Conservation (phyloP, 176 grass and related monocot species). For the Carex scoparia region DNA sequence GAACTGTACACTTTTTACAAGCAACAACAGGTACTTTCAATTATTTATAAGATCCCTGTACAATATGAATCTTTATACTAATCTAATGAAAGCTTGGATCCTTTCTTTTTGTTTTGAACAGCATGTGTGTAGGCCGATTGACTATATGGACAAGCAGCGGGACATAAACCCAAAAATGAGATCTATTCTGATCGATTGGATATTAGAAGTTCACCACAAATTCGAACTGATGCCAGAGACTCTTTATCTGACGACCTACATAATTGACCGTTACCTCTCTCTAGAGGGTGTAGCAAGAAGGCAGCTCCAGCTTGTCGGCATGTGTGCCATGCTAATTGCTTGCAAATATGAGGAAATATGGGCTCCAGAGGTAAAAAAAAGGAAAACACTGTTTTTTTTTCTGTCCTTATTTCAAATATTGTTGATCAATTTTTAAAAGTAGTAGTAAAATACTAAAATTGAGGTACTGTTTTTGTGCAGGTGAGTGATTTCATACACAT, state of each 20-base stretch:
- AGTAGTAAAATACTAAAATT: background rate
- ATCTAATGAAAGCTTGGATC: background rate
- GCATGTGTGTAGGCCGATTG: constrained; percentile 38
- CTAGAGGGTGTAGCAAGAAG: constrained; percentile 47
- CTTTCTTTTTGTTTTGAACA: constrained; percentile 32
- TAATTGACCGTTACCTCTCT: constrained; percentile 75
- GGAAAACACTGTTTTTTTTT: background rate
- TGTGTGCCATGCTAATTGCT: constrained; percentile 73
- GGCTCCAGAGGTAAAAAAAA: constrained; percentile 76
- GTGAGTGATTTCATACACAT: constrained; percentile 91
- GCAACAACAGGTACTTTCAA: constrained; percentile 49
- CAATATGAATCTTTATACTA: background rate
- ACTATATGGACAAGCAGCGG: constrained; percentile 78
- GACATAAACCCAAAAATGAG: constrained; percentile 93
- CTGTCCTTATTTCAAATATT: background rate
- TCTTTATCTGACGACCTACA: constrained; percentile 65
- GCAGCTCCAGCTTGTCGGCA: constrained; percentile 86
- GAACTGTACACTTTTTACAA: constrained; percentile 90
- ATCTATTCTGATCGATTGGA: constrained; percentile 79
- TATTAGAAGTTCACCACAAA: constrained; percentile 94
- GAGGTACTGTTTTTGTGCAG: constrained; percentile 30
- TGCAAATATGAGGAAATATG: constrained; percentile 98
- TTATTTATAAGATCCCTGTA: background rate
- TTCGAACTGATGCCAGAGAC: constrained; percentile 88
- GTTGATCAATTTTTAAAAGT: background rate